Base-by-base conservation (phyloP, 192 early-diverging fungal genomes). In the Podochytrium sp. region DNA sequence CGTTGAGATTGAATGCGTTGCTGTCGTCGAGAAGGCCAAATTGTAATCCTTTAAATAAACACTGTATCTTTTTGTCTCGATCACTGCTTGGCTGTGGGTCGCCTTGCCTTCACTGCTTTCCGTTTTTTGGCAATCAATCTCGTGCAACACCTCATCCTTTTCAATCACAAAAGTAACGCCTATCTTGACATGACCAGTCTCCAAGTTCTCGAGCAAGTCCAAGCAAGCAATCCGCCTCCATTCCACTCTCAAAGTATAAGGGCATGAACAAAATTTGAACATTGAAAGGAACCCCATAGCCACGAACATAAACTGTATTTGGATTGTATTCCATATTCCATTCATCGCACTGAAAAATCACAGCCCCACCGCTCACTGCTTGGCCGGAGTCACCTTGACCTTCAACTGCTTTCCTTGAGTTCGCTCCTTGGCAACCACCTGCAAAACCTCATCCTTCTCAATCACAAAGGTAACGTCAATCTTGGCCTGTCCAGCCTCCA, bases 1-100 rank as follows among this genome's bases (percentile, higher is more conserved):
- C 76, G 93, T 97, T 38, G 96, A 97, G 84, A 93, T 97, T 71
- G 96, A 97, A 79, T 91, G 89, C 39, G 88, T 97, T 70, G 95
- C 93, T 68, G 53, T 82, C 12, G 78, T 81, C 40, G 47, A n/a
- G n/a, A n/a, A n/a, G n/a, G n/a, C n/a, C n/a, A n/a, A n/a, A n/a
- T n/a, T n/a, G n/a, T n/a, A n/a, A n/a, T n/a, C n/a, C n/a, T n/a
- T n/a, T n/a, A n/a, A n/a, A n/a, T n/a, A n/a, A n/a, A n/a, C n/a
- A n/a, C n/a, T n/a, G n/a, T n/a, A n/a, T n/a, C n/a, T n/a, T n/a
- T n/a, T n/a, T n/a, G n/a, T n/a, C n/a, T n/a, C n/a, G n/a, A n/a
- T 57, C 25, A 57, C 7, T 66, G 65, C 43, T 66, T 66, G 42
- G 65, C 65, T 12, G 14, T 39, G 12, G 65, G 43, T 2, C 43